Evolutionary conservation across 768 basidiomycete species (phyloP), one percentile per base, ranked within the genome.

Genomic region (Butyriboletus loyo): DNA sequence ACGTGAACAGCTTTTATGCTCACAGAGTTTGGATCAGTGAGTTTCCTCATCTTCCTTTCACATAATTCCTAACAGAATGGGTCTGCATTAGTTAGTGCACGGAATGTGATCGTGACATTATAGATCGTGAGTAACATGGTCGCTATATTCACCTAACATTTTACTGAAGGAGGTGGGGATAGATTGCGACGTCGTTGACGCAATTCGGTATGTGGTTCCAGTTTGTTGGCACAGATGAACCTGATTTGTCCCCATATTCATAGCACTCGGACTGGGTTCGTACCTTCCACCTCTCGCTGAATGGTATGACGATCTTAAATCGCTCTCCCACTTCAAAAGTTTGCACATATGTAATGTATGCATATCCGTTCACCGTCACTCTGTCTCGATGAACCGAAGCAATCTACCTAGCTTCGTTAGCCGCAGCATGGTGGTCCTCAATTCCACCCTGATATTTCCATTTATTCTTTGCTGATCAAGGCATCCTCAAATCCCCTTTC

Each of bases 211-310:
- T 7, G 27, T 27, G 27, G 7, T 19, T 27, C 27, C 4, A 3
- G 5, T 17, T 17, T 17, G 9, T 28, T n/a, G 10, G 2, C 2
- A 22, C 4, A 44, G 14, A 22, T 31, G 30, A 13, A 3, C 27
- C 52, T 1, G 39, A 10, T 21, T 27, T 1, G n/a, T 7, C 7
- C 17, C 17, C 7, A 15, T 5, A 2, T 17, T 13, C 22, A 13
- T 24, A 58, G 57, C 21, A 0, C 4, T 49, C 17, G 57, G 50
- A 19, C 28, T 49, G 41, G 13, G 57, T 58, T 42, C 14, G 57
- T 53, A 11, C 8, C 6, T 8, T 21, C 27, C 15, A 14, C 4
- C 11, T n/a, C 10, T 8, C 22, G 14, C 2, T 5, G 17, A 6
- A n/a, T 24, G 35, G 7, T 15, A 11, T 44, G 8, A 27, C 14